Conservation (phyloP, 176 grass and related monocot species). For the Aegilops speltoides region DNA sequence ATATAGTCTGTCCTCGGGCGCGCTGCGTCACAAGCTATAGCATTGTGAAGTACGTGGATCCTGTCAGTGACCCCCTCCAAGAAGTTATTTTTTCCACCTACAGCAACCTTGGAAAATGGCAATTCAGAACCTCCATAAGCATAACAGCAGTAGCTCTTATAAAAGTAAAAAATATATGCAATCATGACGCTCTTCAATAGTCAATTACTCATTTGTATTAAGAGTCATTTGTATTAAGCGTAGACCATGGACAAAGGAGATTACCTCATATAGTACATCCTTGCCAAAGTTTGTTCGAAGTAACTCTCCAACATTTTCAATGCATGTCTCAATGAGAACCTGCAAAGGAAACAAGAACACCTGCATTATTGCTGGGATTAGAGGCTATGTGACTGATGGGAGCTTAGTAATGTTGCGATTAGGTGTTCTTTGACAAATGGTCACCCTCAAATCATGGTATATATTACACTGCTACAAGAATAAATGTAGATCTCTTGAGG, state of each 20-base stretch:
- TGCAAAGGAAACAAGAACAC: slow-evolving; percentile 30
- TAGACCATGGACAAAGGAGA: background rate
- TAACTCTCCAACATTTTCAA: slow-evolving; percentile 66
- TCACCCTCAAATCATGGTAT: background rate
- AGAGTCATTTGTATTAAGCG: background rate
- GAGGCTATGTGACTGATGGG: background rate
- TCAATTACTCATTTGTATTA: background rate
- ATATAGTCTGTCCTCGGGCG: slow-evolving; percentile 53
- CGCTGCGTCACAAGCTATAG: background rate
- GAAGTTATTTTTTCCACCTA: too few species aligned
- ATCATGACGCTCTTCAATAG: background rate
- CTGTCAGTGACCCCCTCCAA: too few species aligned
- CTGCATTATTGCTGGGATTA: background rate
- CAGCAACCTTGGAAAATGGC: too few species aligned
- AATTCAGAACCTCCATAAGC: slow-evolving; percentile 8
- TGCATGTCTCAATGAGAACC: slow-evolving; percentile 63
- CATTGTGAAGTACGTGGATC: too few species aligned
- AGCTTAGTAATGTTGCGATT: background rate
- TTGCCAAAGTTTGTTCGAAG: slow-evolving; percentile 89
- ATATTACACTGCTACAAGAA: background rate
- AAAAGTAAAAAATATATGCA: background rate
- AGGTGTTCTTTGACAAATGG: background rate
- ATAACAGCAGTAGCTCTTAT: too few species aligned
- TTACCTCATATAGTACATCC: slow-evolving; percentile 84
- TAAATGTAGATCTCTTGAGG: background rate